Conservation (phyloP, 495 filamentous ascomycete species). For the Neurospora tetrasperma region DNA sequence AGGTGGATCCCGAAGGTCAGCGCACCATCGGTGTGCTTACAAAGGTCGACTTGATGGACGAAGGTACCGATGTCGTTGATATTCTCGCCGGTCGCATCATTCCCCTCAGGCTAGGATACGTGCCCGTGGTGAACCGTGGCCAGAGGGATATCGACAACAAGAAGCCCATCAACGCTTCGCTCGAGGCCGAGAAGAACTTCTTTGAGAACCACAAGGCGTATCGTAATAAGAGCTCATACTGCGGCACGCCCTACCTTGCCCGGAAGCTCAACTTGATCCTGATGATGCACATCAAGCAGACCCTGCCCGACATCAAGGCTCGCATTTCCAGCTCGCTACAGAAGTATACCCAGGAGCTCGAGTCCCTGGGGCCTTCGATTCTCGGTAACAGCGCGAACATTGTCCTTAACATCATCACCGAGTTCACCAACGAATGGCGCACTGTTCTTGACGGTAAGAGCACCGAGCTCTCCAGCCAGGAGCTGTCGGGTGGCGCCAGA, state of each 20-base stretch:
- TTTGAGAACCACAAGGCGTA: slow-evolving; percentile 99
- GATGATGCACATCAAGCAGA: slow-evolving; percentile 99
- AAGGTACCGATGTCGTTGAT: slow-evolving; percentile 97
- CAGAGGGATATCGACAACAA: slow-evolving; percentile 98
- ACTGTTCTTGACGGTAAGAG: slow-evolving; percentile 95
- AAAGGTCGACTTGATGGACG: slow-evolving; percentile 99
- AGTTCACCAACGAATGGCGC: slow-evolving; percentile 95
- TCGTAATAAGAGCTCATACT: slow-evolving; percentile 96
- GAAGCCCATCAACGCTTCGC: slow-evolving; percentile 80
- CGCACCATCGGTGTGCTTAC: slow-evolving; percentile 97
- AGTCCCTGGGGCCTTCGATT: slow-evolving; percentile 82
- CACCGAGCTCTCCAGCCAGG: slow-evolving; percentile 83
- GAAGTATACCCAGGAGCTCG: slow-evolving; percentile 79
- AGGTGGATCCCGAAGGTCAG: slow-evolving; percentile 97
- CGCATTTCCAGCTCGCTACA: slow-evolving; percentile 86
- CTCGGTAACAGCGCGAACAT: slow-evolving; percentile 95
- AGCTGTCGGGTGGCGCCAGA: slow-evolving; percentile 92
- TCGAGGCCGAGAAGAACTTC: slow-evolving; percentile 93
- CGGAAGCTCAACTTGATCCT: slow-evolving; percentile 97
- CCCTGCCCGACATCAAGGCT: slow-evolving; percentile 93
- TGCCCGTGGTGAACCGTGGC: slow-evolving; percentile 98
- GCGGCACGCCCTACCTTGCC: slow-evolving; percentile 92
- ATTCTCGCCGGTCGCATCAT: slow-evolving; percentile 98
- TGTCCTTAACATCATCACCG: slow-evolving; percentile 95
- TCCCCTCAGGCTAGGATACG: slow-evolving; percentile 88